Percentiles rank a stretch among this genome's conserved stretches.
phyloP scores from a whole-genome alignment of 371 early-diverging fungal species.

The Phascolomyces articulosus region DNA sequence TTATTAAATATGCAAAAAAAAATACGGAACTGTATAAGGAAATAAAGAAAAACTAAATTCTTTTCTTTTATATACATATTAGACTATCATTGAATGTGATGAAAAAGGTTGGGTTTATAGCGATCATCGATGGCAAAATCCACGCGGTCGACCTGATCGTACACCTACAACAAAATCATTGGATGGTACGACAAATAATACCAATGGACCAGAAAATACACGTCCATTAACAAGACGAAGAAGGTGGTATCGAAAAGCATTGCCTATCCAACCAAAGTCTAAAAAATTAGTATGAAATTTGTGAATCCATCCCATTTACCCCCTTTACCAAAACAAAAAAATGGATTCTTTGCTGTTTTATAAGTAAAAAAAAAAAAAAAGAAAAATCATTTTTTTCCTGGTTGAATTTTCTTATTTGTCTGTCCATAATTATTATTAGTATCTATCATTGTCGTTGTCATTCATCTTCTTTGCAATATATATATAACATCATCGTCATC shows the following conservation, averaged over 20 bases:
- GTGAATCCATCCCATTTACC: not conserved
- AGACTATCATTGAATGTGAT: constrained; percentile 29
- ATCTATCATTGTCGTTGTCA: no score
- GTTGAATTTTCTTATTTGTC: no score
- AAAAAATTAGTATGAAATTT: constrained; percentile 10
- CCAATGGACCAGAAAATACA: not conserved
- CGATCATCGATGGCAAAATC: constrained; percentile 36
- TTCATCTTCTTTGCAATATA: no score
- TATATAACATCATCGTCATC: no score
- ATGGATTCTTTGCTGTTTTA: not conserved
- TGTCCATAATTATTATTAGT: no score
- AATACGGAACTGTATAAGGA: no score
- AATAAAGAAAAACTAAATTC: not conserved
- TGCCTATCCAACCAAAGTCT: constrained; percentile 7
- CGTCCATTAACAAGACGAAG: constrained; percentile 27
- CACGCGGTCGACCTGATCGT: constrained; percentile 15
- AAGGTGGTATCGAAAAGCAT: constrained; percentile 28
- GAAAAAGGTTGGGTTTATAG: constrained; percentile 41
- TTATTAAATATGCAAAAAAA: no score
- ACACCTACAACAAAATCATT: not conserved
- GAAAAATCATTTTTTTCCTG: no score
- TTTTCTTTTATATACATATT: not conserved
- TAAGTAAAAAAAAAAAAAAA: no score
- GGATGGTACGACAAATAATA: not conserved
- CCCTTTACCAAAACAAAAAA: not conserved